These are phyloP conservation scores for Talaromyces sp. DNA, from an alignment of 2,329 filamentous ascomycete species.

Conservation along the genomic window DNA sequence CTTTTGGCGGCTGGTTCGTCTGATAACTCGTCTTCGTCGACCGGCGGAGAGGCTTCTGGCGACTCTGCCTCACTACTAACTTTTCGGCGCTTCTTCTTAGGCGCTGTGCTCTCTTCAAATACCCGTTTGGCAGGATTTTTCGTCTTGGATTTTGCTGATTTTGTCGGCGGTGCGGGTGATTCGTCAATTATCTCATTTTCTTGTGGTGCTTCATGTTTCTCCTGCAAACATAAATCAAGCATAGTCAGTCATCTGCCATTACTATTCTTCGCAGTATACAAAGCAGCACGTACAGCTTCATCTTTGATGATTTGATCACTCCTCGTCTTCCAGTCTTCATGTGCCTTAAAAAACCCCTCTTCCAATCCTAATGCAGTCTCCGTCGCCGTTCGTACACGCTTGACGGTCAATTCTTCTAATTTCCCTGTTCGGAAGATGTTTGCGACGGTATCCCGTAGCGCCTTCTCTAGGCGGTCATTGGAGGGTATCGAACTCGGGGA, in stretches of 20 bases:
- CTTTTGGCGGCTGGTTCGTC: conserved; percentile 25
- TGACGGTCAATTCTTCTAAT: conserved; percentile 55
- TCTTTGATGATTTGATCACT: conserved; percentile 55
- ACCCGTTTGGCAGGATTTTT: conserved; percentile 29
- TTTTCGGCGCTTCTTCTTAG: conserved; percentile 36
- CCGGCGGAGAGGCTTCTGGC: conserved; percentile 21
- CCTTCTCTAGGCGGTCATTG: conserved; percentile 35
- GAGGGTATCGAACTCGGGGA: conserved; percentile 25
- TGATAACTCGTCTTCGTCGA: conserved; percentile 3
- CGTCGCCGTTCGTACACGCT: conserved; percentile 52
- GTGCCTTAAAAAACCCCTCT: conserved; percentile 55
- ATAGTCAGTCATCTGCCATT: neutral
- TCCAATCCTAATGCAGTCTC: conserved; percentile 53
- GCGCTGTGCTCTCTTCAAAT: conserved; percentile 23
- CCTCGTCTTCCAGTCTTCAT: conserved; percentile 52
- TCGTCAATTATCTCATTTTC: conserved; percentile 18
- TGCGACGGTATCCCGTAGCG: conserved; percentile 38
- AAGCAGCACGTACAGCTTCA: conserved; percentile 45
- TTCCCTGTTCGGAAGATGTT: conserved; percentile 39
- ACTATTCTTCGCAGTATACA: neutral
- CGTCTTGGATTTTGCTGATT: conserved; percentile 22
- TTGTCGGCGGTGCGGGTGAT: conserved; percentile 15
- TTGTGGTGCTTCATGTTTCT: conserved; percentile 18
- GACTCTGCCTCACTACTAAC: conserved; percentile 28
- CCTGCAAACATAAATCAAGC: conserved; percentile 3